phyloP scores from a whole-genome alignment of 345 rosid species.

The Tarenaya hassleriana region DNA sequence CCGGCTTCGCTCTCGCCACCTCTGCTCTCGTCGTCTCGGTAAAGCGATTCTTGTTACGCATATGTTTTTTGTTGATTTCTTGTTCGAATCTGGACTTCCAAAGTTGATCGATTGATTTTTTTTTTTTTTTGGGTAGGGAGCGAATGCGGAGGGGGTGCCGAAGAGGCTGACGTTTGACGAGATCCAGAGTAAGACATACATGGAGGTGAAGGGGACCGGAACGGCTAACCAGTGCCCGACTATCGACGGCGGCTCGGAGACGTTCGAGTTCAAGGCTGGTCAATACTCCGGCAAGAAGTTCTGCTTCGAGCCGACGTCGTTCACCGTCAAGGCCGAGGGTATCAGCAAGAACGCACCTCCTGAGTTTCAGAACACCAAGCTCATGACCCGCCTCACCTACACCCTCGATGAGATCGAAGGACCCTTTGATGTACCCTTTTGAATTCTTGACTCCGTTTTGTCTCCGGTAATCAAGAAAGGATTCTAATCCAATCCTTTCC shows the following conservation, averaged over 20 bases:
- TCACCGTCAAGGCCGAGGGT: slow-evolving; percentile 91
- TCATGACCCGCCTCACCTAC: slow-evolving; percentile 96
- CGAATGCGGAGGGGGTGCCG: slow-evolving; percentile 75
- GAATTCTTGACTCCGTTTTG: neutral
- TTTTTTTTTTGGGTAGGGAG: no score
- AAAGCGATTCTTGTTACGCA: neutral
- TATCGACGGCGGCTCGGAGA: slow-evolving; percentile 65
- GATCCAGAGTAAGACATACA: slow-evolving; percentile 91
- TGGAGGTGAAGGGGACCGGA: slow-evolving; percentile 92
- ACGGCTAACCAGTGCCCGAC: slow-evolving; percentile 92
- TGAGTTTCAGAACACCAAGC: slow-evolving; percentile 87
- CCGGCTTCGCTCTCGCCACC: slow-evolving; percentile 83
- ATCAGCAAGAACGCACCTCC: slow-evolving; percentile 74
- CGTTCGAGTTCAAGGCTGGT: slow-evolving; percentile 74
- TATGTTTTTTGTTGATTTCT: no score
- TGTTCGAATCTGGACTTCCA: no score
- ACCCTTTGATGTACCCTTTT: slow-evolving; percentile 57
- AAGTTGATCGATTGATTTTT: neutral
- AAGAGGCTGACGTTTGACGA: slow-evolving; percentile 91
- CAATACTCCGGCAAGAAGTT: slow-evolving; percentile 81
- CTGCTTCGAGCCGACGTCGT: slow-evolving; percentile 94
- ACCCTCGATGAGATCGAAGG: slow-evolving; percentile 95
- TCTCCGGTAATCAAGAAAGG: no score
- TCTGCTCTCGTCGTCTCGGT: slow-evolving; percentile 93
- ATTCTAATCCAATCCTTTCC: no score